These are phyloP conservation scores for Haematococcus sp. DNA, from an alignment of 139 green algal genomes.

Conservation along the genomic window DNA sequence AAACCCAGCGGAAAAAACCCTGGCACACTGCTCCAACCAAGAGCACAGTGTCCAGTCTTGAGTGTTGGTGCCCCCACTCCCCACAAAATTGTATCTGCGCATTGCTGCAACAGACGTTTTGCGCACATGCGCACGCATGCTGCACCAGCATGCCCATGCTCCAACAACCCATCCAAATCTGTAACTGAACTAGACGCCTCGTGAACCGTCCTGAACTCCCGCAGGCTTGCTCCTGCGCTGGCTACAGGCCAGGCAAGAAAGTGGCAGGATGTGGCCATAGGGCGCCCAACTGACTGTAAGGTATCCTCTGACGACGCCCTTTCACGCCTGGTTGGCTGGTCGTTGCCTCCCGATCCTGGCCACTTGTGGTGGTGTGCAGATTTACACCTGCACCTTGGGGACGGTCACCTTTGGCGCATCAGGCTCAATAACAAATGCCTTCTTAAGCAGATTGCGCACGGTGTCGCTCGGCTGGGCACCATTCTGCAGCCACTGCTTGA, in stretches of 20 bases:
- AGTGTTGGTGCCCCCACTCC: too few relatives aligned
- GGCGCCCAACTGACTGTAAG: too few relatives aligned
- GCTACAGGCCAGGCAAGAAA: too few relatives aligned
- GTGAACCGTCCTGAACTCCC: too few relatives aligned
- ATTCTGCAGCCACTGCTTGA: conserved; percentile 90
- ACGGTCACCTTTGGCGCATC: conserved; percentile 29
- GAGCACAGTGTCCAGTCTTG: too few relatives aligned
- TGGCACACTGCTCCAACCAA: too few relatives aligned
- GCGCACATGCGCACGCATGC: neutral
- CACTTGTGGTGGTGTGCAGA: conserved; percentile 10
- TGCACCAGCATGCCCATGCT: neutral
- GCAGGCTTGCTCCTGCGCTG: too few relatives aligned
- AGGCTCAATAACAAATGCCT: conserved; percentile 61
- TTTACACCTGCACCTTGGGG: conserved; percentile 7
- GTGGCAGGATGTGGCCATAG: too few relatives aligned
- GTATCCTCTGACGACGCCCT: neutral
- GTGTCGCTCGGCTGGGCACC: conserved; percentile 87
- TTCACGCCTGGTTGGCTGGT: neutral
- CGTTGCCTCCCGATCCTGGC: neutral
- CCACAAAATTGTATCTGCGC: too few relatives aligned
- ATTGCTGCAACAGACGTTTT: neutral
- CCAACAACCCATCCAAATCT: neutral
- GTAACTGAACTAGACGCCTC: too few relatives aligned
- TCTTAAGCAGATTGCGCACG: conserved; percentile 80
- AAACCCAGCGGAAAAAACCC: too few relatives aligned